Percentiles rank a stretch among this genome's conserved stretches.
phyloP scores from a whole-genome alignment of 2,329 filamentous ascomycete genomes.

The Macrophomina phaseolina region DNA sequence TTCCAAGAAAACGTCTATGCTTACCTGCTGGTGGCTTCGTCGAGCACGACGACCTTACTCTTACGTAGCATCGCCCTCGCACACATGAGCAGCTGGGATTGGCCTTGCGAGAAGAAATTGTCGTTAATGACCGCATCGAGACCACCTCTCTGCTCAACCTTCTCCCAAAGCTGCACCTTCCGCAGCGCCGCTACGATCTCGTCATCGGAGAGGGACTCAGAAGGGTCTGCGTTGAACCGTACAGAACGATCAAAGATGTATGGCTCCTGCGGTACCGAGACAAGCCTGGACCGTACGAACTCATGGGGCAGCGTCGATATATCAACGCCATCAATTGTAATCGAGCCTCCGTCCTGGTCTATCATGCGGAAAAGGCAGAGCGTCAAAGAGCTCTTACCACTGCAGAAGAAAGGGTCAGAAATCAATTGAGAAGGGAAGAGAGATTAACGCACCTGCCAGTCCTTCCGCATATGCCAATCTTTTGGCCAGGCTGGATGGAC shows the following conservation, averaged over 20 bases:
- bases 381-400: slow-evolving; percentile 59
- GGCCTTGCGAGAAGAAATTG: slow-evolving; percentile 50
- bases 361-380: slow-evolving; percentile 57
- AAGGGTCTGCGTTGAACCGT: slow-evolving; percentile 57
- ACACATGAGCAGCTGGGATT: slow-evolving; percentile 68
- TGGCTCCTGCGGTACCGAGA: slow-evolving; percentile 59
- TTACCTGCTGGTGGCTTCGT: slow-evolving; percentile 44
- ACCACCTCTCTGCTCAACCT: slow-evolving; percentile 43
- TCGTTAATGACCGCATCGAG: slow-evolving; percentile 13
- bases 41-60: slow-evolving; percentile 38
- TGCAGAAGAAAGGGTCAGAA: slow-evolving; percentile 38
- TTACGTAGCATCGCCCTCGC: slow-evolving; percentile 61
- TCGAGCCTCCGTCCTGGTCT: slow-evolving; percentile 49
- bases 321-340: slow-evolving; percentile 57
- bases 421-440: not conserved
- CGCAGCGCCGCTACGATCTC: slow-evolving; percentile 51
- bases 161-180: slow-evolving; percentile 53
- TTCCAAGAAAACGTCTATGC: slow-evolving; percentile 24
- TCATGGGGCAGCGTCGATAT: slow-evolving; percentile 52
- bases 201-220: slow-evolving; percentile 43
- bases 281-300: slow-evolving; percentile 53
- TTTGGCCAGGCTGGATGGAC: slow-evolving; percentile 54
- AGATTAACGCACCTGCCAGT: slow-evolving; percentile 52
- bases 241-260: slow-evolving; percentile 57
- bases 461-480: slow-evolving; percentile 59